Percentiles rank a stretch among this genome's conserved stretches.
Conservation (phyloP, 805 yeast genomes). For the Wickerhamomyces hampshirensis region DNA sequence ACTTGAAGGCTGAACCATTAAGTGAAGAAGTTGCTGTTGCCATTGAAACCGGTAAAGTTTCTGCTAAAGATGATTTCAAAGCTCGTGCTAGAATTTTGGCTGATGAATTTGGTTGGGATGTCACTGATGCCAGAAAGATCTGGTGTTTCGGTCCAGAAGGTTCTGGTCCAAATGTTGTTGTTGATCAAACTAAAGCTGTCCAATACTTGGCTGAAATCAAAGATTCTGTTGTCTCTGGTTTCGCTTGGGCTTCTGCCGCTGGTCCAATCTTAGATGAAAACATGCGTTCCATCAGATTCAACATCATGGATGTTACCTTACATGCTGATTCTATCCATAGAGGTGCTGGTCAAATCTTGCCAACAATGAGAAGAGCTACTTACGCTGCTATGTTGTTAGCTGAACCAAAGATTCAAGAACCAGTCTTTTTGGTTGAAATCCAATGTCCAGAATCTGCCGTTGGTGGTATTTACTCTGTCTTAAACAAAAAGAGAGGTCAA, state of each 20-base stretch:
- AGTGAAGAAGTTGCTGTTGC: constrained; percentile 90
- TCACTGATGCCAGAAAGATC: constrained; percentile 99
- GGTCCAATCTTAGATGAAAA: constrained; percentile 98
- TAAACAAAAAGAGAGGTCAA: constrained; percentile 99
- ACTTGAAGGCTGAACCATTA: constrained; percentile 94
- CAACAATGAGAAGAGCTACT: constrained; percentile 99
- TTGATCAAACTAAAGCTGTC: constrained; percentile 99
- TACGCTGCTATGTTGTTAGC: constrained; percentile 98
- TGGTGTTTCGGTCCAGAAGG: constrained; percentile 99
- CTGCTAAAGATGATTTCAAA: constrained; percentile 97
- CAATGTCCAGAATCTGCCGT: constrained; percentile 99
- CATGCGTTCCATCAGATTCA: constrained; percentile 93
- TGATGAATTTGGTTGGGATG: constrained; percentile 99
- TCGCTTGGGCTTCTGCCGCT: constrained; percentile 99
- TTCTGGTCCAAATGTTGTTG: constrained; percentile 96
- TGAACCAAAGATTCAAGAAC: constrained; percentile 98
- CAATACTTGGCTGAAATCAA: constrained; percentile 98
- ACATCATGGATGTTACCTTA: constrained; percentile 97
- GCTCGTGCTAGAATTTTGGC: constrained; percentile 98
- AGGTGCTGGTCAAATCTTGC: constrained; percentile 99
- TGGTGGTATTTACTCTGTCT: constrained; percentile 99
- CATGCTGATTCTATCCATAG: constrained; percentile 99
- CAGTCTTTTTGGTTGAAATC: constrained; percentile 97
- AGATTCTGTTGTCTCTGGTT: constrained; percentile 99
- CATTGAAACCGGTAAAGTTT: constrained; percentile 87